Conservation (phyloP, 228 moss, liverwort and hornwort genomes). For the Sphagnum magellanicum region DNA sequence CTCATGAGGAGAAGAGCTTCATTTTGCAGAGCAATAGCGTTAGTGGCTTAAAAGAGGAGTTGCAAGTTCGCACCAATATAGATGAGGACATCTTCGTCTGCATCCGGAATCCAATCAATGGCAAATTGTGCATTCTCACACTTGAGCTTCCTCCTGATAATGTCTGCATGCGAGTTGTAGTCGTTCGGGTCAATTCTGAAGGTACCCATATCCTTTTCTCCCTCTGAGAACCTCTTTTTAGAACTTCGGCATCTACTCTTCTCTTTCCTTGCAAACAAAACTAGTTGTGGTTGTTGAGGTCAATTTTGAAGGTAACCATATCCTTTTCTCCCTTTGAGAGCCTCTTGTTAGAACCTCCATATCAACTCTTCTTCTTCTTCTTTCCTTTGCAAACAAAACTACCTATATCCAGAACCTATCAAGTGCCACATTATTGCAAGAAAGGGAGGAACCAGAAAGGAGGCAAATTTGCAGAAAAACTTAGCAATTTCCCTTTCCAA, state of each 20-base stretch:
- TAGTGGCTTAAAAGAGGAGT: constrained; percentile 39
- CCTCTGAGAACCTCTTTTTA: not conserved
- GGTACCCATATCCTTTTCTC: constrained; percentile 31
- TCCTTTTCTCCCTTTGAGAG: not conserved
- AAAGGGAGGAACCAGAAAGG: too few relatives aligned
- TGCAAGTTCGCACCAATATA: constrained; percentile 57
- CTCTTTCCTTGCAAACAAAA: too few relatives aligned
- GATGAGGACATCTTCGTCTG: constrained; percentile 68
- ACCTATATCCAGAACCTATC: too few relatives aligned
- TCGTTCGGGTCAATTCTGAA: constrained; percentile 46
- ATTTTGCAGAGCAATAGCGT: constrained; percentile 58
- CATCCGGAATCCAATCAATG: constrained; percentile 47
- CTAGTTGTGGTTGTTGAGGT: constrained; percentile 53
- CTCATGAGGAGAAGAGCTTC: constrained; percentile 50
- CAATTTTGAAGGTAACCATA: constrained; percentile 42
- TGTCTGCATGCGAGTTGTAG: constrained; percentile 61
- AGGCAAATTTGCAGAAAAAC: too few relatives aligned
- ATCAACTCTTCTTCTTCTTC: too few relatives aligned
- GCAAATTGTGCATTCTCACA: constrained; percentile 60
- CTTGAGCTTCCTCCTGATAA: constrained; percentile 78
- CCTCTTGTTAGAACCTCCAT: not conserved
- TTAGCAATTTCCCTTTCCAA: too few relatives aligned
- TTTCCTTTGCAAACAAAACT: too few relatives aligned
- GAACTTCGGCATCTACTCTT: too few relatives aligned
- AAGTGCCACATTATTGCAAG: too few relatives aligned